Evolutionary conservation across 2,329 filamentous ascomycete species (phyloP).

Genomic region (Alternaria sp.): DNA sequence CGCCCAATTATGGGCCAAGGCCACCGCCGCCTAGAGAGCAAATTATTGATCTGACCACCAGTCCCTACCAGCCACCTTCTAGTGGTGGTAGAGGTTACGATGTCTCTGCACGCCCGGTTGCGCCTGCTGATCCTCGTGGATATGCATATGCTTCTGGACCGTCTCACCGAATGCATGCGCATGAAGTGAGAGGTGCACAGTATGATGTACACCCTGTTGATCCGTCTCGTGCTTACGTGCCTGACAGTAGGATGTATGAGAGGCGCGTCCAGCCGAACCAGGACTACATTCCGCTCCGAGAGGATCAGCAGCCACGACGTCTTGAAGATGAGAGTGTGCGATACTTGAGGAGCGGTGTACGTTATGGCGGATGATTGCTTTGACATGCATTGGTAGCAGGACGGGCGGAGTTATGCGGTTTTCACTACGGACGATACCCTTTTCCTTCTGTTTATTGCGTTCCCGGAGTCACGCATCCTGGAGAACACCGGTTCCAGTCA

Average conservation of each 20-base stretch:
- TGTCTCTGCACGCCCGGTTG: slow-evolving; percentile 6
- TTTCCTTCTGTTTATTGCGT: slow-evolving; percentile 23
- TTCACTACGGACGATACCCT: slow-evolving; percentile 34
- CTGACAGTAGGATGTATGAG: slow-evolving; percentile 19
- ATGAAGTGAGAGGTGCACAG: slow-evolving; percentile 25
- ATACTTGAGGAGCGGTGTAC: slow-evolving; percentile 18
- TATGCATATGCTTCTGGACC: slow-evolving; percentile 19
- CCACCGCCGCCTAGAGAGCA: slow-evolving; percentile 19
- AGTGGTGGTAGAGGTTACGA: slow-evolving; percentile 11
- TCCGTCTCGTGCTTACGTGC: slow-evolving; percentile 17
- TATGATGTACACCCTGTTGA: slow-evolving; percentile 17
- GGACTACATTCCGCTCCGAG: slow-evolving; percentile 18
- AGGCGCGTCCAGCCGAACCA: slow-evolving; percentile 14
- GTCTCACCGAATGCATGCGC: slow-evolving; percentile 17
- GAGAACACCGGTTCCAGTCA: slow-evolving; percentile 4
- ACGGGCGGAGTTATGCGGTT: slow-evolving; percentile 18
- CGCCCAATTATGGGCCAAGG: slow-evolving; percentile 12
- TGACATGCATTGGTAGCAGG: slow-evolving; percentile 9
- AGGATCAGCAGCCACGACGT: slow-evolving; percentile 11
- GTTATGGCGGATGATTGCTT: slow-evolving; percentile 22
- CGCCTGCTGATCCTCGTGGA: slow-evolving; percentile 11
- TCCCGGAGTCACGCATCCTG: slow-evolving; percentile 9
- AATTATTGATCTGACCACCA: slow-evolving; percentile 36
- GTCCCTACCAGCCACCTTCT: slow-evolving; percentile 19
- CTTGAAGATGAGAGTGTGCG: slow-evolving; percentile 12